Base-by-base conservation (phyloP, 1,284 basidiomycete species). In the Ceratobasidium sp. region DNA sequence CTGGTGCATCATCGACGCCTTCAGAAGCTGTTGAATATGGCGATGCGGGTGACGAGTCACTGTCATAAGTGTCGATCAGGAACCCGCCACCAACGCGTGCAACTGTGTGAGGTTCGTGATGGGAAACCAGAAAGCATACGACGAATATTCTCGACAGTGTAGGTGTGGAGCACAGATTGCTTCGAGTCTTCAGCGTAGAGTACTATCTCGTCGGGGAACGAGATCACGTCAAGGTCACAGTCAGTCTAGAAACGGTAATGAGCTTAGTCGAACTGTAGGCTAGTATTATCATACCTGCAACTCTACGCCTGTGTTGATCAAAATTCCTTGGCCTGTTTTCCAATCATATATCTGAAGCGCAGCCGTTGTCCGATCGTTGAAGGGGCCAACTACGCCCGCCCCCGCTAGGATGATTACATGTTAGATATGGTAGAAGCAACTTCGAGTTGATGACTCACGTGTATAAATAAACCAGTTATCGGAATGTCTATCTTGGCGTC, bases 171-270 rank as follows among this genome's bases (percentile, higher is more conserved):
- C 28, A 70, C 41, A 5, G 67, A 70, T 8, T 58, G 52, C 8
- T 70, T 58, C 32, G 67, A 70, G 55, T 70, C 67, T 34, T 70
- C 67, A 10, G 67, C 67, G 23, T 70, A 70, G 32, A 70, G 53
- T 8, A 70, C 41, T 12, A 70, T 70, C 46, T 70, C 67, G 12
- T 70, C 67, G 10, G 67, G 67, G 18, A 70, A 70, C 3, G 67
- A 57, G 26, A 70, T 70, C n/a, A 70, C 67, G 28, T 70, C 67
- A 8, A 70, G 41, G 21, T 70, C 67, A 23, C 67, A 70, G 16
- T 70, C 53, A 26, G 41, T 70, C 67, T 70, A 21, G n/a, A 58
- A 18, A 32, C 34, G 21, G 21, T 10, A 46, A 12, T 58, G 21
- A 52, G 14, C 36, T 12, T 3, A 34, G 14, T 43, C 1, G 1